Conservation (phyloP, 176 grass and related monocot genomes). For the Raddia guianensis region DNA sequence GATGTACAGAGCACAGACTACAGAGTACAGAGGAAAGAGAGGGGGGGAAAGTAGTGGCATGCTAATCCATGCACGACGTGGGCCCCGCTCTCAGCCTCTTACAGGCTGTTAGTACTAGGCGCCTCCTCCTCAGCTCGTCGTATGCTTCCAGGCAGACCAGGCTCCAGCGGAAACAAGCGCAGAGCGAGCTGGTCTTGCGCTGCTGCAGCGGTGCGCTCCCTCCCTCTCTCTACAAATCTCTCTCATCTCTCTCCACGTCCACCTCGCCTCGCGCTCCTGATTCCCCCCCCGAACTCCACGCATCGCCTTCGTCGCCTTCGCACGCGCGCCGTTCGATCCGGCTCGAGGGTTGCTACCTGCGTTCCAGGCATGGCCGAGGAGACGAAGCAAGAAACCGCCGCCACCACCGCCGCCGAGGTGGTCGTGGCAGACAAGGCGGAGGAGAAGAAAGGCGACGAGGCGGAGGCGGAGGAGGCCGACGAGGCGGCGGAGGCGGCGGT, state of each 20-base stretch:
- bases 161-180: neutral
- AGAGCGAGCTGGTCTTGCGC: constrained; percentile 28
- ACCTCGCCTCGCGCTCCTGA: constrained; percentile 15
- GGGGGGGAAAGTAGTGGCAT: neutral
- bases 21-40: neutral
- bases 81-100: neutral
- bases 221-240: constrained; percentile 43
- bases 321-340: constrained; percentile 24
- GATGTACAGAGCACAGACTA: too few relatives aligned
- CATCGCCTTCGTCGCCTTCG: constrained; percentile 12
- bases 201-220: neutral
- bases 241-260: constrained; percentile 3
- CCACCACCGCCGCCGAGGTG: constrained; percentile 27
- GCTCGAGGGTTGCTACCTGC: constrained; percentile 10
- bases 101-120: neutral
- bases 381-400: constrained; percentile 31
- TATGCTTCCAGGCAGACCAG: constrained; percentile 40
- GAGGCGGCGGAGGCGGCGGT: constrained; percentile 38
- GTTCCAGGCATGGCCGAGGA: constrained; percentile 49
- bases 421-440: constrained; percentile 15
- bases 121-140: constrained; percentile 4
- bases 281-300: constrained; percentile 18
- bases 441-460: constrained; percentile 40
- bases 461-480: constrained; percentile 36
- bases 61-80: constrained; percentile 22